Percentiles rank a stretch among this genome's conserved stretches.
These are phyloP conservation scores for Calocybe indica DNA, from an alignment of 768 basidiomycete species.

Conservation along the genomic window DNA sequence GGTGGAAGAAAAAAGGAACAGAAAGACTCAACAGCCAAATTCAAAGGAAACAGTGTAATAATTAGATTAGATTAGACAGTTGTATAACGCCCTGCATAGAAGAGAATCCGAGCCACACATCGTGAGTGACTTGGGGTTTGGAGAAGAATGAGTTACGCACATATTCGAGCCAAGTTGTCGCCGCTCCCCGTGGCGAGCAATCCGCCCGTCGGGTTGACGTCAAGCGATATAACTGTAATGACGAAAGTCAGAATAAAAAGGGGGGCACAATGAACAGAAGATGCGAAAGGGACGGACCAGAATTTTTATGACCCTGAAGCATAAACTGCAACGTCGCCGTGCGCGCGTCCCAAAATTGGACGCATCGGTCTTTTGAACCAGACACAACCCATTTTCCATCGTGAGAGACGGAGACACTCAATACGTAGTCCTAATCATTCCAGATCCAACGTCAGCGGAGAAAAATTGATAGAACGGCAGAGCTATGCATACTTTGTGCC, in stretches of 20 bases:
- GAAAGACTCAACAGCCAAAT: no score
- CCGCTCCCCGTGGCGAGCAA: slow-evolving; percentile 49
- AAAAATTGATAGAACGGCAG: slow-evolving; percentile 28
- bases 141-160: slow-evolving; percentile 22
- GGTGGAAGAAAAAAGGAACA: no score
- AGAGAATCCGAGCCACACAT: no score
- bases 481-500: slow-evolving; percentile 72
- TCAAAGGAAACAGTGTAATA: no score
- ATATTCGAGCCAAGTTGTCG: slow-evolving; percentile 50
- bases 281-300: slow-evolving; percentile 27
- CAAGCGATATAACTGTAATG: slow-evolving; percentile 41
- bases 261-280: background rate
- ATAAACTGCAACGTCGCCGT: slow-evolving; percentile 80
- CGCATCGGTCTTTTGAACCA: slow-evolving; percentile 90
- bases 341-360: slow-evolving; percentile 89
- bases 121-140: no score
- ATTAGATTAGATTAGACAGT: no score
- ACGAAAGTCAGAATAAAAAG: background rate
- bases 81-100: no score
- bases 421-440: slow-evolving; percentile 45
- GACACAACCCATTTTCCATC: slow-evolving; percentile 95
- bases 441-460: background rate
- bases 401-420: slow-evolving; percentile 71
- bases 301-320: slow-evolving; percentile 72
- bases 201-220: slow-evolving; percentile 39